Base-by-base conservation (phyloP, 192 early-diverging fungal species). In the Haplosporangium gracile region DNA sequence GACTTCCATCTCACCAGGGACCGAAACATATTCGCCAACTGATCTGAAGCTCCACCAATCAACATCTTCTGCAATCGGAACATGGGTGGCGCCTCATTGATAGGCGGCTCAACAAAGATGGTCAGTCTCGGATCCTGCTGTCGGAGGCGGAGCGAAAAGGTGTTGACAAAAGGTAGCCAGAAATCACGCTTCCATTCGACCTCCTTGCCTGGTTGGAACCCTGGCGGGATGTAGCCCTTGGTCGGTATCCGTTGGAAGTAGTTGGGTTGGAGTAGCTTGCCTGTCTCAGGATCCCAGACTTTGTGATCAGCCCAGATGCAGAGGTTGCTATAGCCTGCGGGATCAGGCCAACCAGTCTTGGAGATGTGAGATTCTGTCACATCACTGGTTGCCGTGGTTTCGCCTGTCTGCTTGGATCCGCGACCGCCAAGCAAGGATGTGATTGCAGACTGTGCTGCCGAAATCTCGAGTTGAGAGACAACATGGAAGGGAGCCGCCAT, bases 221-320 rank as follows among this genome's bases (percentile, higher is more conserved):
- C 80, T 18, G 34, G 82, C 34, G 39, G 80, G 38, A 63, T 60
- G 39, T 72, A 72, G 36, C 38, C 83, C 55, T 34, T 74, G 74
- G 72, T 45, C 45, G 51, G 92, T 89, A 72, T 90, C 65, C 65
- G 53, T 75, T 68, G 68, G 73, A 93, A 93, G 74, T 93, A 93
- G 57, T 91, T 74, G 8, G 89, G 88, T 69, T 70, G 24, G 4
- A 89, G 75, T 0, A 90, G 32, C 4, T 74, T 81, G 9, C 79
- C 82, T 0, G 75, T 80, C 8, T 32, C 11, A 4, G 78, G 82
- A 24, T 90, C 89, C 91, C 91, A 93, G 13, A 93, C 88, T 15
- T 88, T 85, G 72, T 93, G 91, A 1, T 69, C 57, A 16, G 83
- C 89, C 92, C 92, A 93, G 8, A 93, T 87, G 81, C 92, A 93